Evolutionary conservation across 371 early-diverging fungal species (phyloP), one percentile per base, ranked within the genome.

Genomic region (Lichtheimia hyalospora): DNA sequence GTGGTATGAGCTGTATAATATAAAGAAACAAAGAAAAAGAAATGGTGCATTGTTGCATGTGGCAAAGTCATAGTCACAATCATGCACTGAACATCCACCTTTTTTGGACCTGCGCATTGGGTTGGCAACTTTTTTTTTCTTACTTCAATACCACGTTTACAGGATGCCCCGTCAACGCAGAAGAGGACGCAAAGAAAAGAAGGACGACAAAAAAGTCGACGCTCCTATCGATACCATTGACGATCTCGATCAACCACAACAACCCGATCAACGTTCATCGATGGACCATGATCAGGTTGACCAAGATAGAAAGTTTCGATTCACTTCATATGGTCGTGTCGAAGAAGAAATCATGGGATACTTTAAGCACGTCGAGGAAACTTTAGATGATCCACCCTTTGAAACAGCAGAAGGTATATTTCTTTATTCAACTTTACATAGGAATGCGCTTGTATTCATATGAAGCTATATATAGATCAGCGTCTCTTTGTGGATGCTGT

Each of bases 401-500:
- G 89, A 89, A 60, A 71, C 84, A 0, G 83, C 77, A 0, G 91
- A 94, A 79, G 90, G 89, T 88, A 74, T 21, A 60, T 12, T 3
- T 24, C 24, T 28, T 34, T 23, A 20, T 58, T 52, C n/a, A 23
- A 8, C 46, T 16, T 44, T 4, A 5, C 10, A 18, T 44, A 8
- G 10, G 34, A 0, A 34, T 28, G 16, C 0, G 41, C 15, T 40
- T 15, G 27, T 21, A 60, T 52, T 52, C 50, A 13, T 18, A 52
- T 56, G 13, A 6, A 12, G 16, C 8, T 39, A 13, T 57, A 56
- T 16, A 52, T 67, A 85, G 92, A 92, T 53, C 85, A 81, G 52
- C 76, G 86, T 16, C 66, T 89, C 21, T 88, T 95, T 68, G 75
- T 95, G 54, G 77, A 82, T 46, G 92, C 90, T 69, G 89, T 92